Evolutionary conservation across 768 basidiomycete species (phyloP).

Genomic region (Phlebiopsis flavidoalba): DNA sequence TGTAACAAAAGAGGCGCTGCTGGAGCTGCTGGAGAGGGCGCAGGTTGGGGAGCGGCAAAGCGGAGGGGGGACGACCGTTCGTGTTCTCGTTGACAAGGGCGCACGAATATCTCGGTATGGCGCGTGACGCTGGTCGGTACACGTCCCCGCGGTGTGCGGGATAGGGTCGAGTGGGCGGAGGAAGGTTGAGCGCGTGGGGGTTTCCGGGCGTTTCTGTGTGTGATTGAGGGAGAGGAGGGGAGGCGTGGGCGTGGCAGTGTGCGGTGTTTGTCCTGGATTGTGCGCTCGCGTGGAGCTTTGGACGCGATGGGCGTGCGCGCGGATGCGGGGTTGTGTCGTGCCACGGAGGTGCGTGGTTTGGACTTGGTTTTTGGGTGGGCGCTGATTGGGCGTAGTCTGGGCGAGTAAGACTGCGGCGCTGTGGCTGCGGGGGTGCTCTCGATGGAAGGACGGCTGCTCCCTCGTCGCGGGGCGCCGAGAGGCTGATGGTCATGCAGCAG

Average conservation of each 20-base stretch:
- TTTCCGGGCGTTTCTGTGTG: conserved; percentile 43
- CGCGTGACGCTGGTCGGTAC: conserved; percentile 20
- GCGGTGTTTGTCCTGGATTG: conserved; percentile 61
- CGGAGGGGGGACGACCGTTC: no score
- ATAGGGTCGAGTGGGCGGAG: conserved; percentile 59
- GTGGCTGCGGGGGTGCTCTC: conserved; percentile 53
- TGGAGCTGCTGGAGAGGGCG: no score
- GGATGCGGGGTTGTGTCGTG: conserved; percentile 56
- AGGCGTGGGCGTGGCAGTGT: conserved; percentile 43
- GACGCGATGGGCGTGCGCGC: conserved; percentile 68
- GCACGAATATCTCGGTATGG: conserved; percentile 64
- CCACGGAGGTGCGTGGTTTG: conserved; percentile 54
- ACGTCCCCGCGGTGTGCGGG: no score
- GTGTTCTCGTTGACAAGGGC: conserved; percentile 74
- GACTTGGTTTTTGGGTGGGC: conserved; percentile 34
- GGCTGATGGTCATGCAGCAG: conserved; percentile 47
- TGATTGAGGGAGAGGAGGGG: conserved; percentile 28
- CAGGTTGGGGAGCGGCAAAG: no score
- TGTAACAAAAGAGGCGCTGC: no score
- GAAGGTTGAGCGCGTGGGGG: conserved; percentile 40
- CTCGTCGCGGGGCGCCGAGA: conserved; percentile 57
- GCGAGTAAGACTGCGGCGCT: conserved; percentile 75
- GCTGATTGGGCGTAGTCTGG: conserved; percentile 42
- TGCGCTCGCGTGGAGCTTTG: conserved; percentile 56
- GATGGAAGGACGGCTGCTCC: conserved; percentile 51